Evolutionary conservation across 768 basidiomycete genomes (phyloP).

Genomic region (Coprinopsis cinerea): DNA sequence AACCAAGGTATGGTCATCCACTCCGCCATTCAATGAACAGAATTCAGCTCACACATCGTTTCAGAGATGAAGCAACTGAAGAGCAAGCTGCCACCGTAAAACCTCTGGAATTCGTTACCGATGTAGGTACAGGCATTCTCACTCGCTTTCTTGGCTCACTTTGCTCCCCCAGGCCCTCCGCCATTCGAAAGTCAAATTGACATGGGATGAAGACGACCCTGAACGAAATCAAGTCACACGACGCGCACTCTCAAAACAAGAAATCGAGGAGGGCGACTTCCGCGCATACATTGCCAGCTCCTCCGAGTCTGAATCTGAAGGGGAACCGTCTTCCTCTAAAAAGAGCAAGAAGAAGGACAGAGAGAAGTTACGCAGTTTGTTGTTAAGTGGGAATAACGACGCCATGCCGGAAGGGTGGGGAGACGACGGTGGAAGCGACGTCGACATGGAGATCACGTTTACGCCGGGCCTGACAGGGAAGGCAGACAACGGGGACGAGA

Average conservation of each 20-base stretch:
- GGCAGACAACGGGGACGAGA: constrained; percentile 62
- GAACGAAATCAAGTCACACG: constrained; percentile 78
- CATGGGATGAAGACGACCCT: constrained; percentile 97
- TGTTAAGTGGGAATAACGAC: constrained; percentile 63
- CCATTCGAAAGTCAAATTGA: constrained; percentile 95
- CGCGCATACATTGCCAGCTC: constrained; percentile 70
- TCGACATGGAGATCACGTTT: constrained; percentile 96
- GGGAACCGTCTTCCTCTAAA: constrained; percentile 22
- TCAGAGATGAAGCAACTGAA: constrained; percentile 80
- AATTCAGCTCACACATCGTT: not conserved
- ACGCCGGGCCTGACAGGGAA: constrained; percentile 69
- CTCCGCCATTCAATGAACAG: not conserved
- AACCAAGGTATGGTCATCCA: constrained; percentile 52
- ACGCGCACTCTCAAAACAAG: constrained; percentile 69
- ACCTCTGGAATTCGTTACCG: constrained; percentile 85
- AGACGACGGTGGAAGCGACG: constrained; percentile 40
- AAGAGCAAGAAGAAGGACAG: constrained; percentile 41
- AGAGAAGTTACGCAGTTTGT: constrained; percentile 69
- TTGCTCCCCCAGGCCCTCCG: constrained; percentile 70
- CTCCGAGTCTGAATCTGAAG: constrained; percentile 55
- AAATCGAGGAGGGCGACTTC: constrained; percentile 92
- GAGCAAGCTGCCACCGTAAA: constrained; percentile 54
- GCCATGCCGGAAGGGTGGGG: constrained; percentile 83
- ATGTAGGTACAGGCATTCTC: constrained; percentile 51
- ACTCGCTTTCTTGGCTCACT: not conserved